phyloP scores from a whole-genome alignment of 2,329 filamentous ascomycete genomes.

The Dendryphion nanum region DNA sequence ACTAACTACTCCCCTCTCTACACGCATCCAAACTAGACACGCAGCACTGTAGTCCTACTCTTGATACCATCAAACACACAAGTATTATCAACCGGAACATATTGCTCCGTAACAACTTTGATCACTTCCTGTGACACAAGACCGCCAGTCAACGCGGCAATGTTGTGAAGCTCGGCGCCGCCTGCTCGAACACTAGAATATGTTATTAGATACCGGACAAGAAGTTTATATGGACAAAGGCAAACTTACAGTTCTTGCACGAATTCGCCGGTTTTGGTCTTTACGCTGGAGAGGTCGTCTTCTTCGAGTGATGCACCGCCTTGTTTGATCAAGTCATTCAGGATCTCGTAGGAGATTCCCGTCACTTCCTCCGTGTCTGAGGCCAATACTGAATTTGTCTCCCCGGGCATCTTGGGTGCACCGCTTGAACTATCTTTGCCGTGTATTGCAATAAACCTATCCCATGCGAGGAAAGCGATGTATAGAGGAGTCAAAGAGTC shows the following conservation, averaged over 20 bases:
- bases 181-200: constrained; percentile 65
- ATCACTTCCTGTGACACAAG: constrained; percentile 97
- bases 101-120: constrained; percentile 75
- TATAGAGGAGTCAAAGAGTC: constrained; percentile 49
- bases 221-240: not conserved
- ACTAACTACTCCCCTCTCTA: too few species aligned
- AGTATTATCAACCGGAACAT: constrained; percentile 63
- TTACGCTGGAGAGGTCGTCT: constrained; percentile 40
- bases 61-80: constrained; percentile 62
- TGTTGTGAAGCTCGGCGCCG: constrained; percentile 88
- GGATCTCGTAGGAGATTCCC: constrained; percentile 43
- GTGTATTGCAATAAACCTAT: constrained; percentile 45
- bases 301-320: constrained; percentile 42
- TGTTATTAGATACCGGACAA: not conserved
- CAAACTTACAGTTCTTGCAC: constrained; percentile 45
- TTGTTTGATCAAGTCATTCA: constrained; percentile 44
- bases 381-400: constrained; percentile 23
- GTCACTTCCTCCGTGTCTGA: constrained; percentile 41
- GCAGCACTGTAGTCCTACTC: constrained; percentile 55
- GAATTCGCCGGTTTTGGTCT: constrained; percentile 34
- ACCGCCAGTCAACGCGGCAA: constrained; percentile 81
- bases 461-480: constrained; percentile 53
- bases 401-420: constrained; percentile 38
- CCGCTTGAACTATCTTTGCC: constrained; percentile 32
- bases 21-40: too few species aligned